Evolutionary conservation across 2,329 filamentous ascomycete species (phyloP).

Genomic region (Leptoxyphium fumago): DNA sequence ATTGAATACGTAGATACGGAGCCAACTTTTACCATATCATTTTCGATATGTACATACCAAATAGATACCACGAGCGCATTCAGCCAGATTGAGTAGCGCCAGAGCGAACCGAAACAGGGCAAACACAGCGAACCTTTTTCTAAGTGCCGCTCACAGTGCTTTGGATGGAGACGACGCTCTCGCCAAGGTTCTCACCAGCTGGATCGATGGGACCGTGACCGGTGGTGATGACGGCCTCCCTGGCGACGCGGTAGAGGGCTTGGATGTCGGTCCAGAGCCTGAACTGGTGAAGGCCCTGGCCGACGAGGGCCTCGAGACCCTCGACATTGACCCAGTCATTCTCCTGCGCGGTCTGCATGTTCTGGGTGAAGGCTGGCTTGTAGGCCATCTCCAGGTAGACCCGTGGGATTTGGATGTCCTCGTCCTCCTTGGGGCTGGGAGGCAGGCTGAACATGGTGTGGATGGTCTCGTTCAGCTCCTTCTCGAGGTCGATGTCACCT

Average conservation of each 20-base stretch:
- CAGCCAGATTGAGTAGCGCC: no score
- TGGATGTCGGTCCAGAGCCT: constrained; percentile 59
- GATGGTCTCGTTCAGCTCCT: constrained; percentile 51
- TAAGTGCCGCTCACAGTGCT: no score
- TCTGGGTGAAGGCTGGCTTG: constrained; percentile 65
- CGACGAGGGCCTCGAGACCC: constrained; percentile 76
- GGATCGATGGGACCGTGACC: no score
- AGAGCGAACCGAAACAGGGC: no score
- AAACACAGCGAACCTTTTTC: no score
- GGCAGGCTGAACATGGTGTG: constrained; percentile 35
- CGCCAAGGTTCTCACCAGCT: no score
- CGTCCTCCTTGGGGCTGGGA: constrained; percentile 22
- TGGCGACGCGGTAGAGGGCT: neutral
- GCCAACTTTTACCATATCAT: no score
- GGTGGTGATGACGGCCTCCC: neutral
- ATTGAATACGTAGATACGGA: no score
- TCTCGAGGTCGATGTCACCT: constrained; percentile 70
- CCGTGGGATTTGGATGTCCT: constrained; percentile 28
- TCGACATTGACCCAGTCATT: constrained; percentile 71
- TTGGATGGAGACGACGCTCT: no score
- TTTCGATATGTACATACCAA: no score
- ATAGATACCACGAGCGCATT: no score
- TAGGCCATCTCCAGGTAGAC: constrained; percentile 93
- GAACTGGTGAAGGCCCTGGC: constrained; percentile 65
- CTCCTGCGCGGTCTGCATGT: constrained; percentile 71